A percentile compares a stretch with the other conserved stretches of the same genome.
Conservation (phyloP, 441 rosid genomes). For the Euphorbia schlechtendalii region DNA sequence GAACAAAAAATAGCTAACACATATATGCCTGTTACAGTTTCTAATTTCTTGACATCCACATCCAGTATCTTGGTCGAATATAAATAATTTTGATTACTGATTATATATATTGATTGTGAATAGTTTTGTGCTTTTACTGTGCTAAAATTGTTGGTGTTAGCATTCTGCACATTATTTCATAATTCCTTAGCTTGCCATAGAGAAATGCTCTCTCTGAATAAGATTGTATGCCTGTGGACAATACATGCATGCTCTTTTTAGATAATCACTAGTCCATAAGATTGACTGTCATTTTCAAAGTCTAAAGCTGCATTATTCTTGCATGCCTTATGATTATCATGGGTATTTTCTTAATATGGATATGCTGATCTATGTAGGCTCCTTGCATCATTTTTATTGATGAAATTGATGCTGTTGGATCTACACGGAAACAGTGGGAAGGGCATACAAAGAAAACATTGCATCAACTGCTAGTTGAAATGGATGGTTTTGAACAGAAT, state of each 20-base stretch:
- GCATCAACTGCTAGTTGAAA: constrained; percentile 96
- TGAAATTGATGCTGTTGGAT: constrained; percentile 98
- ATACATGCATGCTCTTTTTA: not conserved
- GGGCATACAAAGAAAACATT: constrained; percentile 99
- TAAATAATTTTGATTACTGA: not conserved
- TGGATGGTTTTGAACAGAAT: constrained; percentile 99
- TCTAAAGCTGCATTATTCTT: not conserved
- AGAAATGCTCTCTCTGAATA: not conserved
- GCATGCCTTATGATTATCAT: constrained; percentile 1
- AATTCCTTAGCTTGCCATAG: not conserved
- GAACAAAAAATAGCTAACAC: too few relatives aligned
- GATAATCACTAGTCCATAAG: not conserved
- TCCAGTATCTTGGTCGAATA: not conserved
- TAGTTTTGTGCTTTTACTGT: not conserved
- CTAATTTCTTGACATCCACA: constrained; percentile 1
- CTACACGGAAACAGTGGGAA: constrained; percentile 98
- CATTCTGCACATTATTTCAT: not conserved
- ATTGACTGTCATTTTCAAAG: not conserved
- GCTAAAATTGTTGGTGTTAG: not conserved
- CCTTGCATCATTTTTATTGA: constrained; percentile 97
- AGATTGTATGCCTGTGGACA: not conserved
- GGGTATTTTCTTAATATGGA: constrained; percentile 10
- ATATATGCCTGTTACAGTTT: too few relatives aligned
- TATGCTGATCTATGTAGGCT: constrained; percentile 43
- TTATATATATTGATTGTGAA: not conserved